Percentiles rank a stretch among this genome's conserved stretches.
Evolutionary conservation across 148 eudicot species (phyloP).

Genomic region (Silene uniflora): DNA sequence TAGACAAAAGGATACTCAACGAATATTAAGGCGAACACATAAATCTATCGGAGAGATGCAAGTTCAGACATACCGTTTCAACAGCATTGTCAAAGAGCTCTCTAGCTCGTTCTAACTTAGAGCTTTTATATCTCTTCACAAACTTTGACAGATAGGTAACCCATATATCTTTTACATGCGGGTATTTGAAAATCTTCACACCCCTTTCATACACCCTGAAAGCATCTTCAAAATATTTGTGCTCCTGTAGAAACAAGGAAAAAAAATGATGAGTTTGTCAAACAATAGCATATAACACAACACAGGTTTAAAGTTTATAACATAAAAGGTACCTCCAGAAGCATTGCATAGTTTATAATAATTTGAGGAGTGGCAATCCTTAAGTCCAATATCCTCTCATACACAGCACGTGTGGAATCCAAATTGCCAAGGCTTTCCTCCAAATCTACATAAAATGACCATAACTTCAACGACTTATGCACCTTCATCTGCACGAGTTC

Average conservation of each 20-base stretch:
- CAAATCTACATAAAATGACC: constrained; percentile 91
- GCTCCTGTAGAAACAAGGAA: constrained; percentile 45
- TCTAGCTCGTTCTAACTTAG: constrained; percentile 81
- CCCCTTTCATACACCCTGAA: constrained; percentile 98
- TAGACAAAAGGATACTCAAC: too few species aligned
- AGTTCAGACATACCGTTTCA: constrained; percentile 51
- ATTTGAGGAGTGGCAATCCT: constrained; percentile 96
- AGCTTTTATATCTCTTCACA: constrained; percentile 77
- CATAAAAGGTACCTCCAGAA: constrained; percentile 57
- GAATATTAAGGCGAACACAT: too few species aligned
- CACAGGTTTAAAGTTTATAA: neutral
- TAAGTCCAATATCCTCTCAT: constrained; percentile 85
- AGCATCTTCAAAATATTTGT: constrained; percentile 93
- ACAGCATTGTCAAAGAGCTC: constrained; percentile 95
- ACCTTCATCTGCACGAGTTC: constrained; percentile 92
- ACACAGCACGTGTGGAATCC: constrained; percentile 89
- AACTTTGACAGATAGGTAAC: constrained; percentile 85
- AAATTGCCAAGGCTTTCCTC: constrained; percentile 88
- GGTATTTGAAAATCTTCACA: constrained; percentile 89
- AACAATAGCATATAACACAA: neutral
- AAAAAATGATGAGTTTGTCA: constrained; percentile 6
- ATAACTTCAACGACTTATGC: constrained; percentile 74
- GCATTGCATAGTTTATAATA: constrained; percentile 84
- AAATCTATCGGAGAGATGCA: too few species aligned
- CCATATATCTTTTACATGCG: constrained; percentile 98